Evolutionary conservation across 2,329 filamentous ascomycete species (phyloP).

Genomic region (Fusarium buxicola): DNA sequence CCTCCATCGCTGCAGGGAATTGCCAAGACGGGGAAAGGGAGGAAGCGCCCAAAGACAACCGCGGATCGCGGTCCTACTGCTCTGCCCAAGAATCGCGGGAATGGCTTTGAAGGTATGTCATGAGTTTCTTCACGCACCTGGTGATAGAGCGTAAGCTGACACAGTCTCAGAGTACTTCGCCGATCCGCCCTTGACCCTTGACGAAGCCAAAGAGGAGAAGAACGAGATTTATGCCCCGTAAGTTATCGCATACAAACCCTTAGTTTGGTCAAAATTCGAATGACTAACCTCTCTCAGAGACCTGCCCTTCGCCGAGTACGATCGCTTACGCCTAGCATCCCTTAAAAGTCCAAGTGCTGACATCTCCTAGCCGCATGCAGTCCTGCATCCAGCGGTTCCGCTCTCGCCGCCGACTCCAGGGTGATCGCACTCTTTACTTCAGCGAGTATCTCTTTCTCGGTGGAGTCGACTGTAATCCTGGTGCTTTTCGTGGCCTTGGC

Average conservation of each 20-base stretch:
- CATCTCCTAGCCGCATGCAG: constrained; percentile 76
- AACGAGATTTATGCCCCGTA: constrained; percentile 74
- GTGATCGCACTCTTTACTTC: constrained; percentile 73
- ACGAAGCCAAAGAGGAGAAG: constrained; percentile 73
- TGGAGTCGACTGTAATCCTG: constrained; percentile 72
- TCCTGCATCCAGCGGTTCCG: constrained; percentile 86
- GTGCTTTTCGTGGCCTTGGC: constrained; percentile 71
- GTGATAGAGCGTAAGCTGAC: constrained; percentile 15
- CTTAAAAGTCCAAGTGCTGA: constrained; percentile 24
- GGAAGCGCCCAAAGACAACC: constrained; percentile 21
- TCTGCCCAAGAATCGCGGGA: constrained; percentile 60
- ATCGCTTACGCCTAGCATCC: not conserved
- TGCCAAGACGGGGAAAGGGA: constrained; percentile 37
- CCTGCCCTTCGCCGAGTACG: constrained; percentile 68
- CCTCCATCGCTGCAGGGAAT: constrained; percentile 32
- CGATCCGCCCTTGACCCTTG: constrained; percentile 81
- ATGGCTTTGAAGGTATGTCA: constrained; percentile 75
- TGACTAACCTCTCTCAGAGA: constrained; percentile 53
- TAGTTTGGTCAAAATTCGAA: not conserved
- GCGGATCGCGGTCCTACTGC: constrained; percentile 54
- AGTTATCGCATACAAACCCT: constrained; percentile 45
- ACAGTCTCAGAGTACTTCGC: constrained; percentile 72
- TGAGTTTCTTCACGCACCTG: not conserved
- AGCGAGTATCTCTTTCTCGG: constrained; percentile 85
- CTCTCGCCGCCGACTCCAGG: constrained; percentile 78